phyloP scores from a whole-genome alignment of 2,329 filamentous ascomycete species.

The Setomelanomma holmii region DNA sequence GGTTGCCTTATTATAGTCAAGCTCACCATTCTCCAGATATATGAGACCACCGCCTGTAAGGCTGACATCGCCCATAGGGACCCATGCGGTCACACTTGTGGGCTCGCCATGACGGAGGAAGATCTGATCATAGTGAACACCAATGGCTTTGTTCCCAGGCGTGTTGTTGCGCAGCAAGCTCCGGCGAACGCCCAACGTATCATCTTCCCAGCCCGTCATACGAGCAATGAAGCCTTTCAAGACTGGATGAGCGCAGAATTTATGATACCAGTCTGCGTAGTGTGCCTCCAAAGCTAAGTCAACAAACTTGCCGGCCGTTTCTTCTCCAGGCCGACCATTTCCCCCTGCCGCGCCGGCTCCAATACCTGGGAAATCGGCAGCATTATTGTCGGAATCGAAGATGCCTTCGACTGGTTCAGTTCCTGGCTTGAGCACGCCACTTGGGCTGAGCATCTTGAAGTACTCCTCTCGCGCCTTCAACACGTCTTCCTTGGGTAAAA shows the following conservation, averaged over 20 bases:
- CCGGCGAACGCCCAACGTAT: conserved; percentile 56
- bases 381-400: conserved; percentile 56
- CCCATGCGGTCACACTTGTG: conserved; percentile 64
- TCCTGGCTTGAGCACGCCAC: conserved; percentile 63
- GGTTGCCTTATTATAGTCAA: neutral
- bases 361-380: conserved; percentile 59
- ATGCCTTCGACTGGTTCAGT: conserved; percentile 61
- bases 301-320: conserved; percentile 55
- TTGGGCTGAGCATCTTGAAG: conserved; percentile 62
- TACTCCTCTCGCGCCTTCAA: conserved; percentile 60
- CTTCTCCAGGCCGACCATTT: conserved; percentile 55
- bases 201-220: conserved; percentile 61
- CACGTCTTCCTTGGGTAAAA: conserved; percentile 62
- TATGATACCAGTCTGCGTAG: conserved; percentile 53
- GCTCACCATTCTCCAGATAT: conserved; percentile 60
- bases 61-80: conserved; percentile 62
- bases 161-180: conserved; percentile 65
- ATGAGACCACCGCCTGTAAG: conserved; percentile 65
- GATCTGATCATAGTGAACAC: conserved; percentile 68
- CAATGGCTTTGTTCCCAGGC: conserved; percentile 64
- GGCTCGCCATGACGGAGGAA: conserved; percentile 64
- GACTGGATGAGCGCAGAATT: conserved; percentile 61
- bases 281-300: conserved; percentile 63
- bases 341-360: conserved; percentile 58
- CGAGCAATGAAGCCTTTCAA: conserved; percentile 59